phyloP scores from a whole-genome alignment of 2,329 filamentous ascomycete genomes.

The Mycosphaerella arachidis region DNA sequence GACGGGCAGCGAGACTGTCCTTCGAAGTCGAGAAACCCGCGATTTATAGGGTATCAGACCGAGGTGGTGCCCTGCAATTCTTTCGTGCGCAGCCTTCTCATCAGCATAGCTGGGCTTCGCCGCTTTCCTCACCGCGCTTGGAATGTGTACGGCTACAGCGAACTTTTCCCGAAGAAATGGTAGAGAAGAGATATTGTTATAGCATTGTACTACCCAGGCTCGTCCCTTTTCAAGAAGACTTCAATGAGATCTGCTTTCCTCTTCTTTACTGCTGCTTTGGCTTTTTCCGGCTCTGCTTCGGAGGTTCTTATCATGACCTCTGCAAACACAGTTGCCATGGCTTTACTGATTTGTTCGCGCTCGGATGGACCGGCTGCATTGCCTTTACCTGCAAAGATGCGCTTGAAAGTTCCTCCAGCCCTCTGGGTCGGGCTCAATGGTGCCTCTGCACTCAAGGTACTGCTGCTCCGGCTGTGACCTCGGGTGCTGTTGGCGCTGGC shows the following conservation, averaged over 20 bases:
- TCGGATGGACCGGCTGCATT: conserved; percentile 49
- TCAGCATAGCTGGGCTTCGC: too few relatives aligned
- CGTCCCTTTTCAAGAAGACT: conserved; percentile 56
- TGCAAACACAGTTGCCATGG: conserved; percentile 63
- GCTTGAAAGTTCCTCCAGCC: conserved; percentile 28
- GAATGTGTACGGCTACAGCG: too few relatives aligned
- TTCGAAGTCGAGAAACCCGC: too few relatives aligned
- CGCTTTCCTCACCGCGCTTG: too few relatives aligned
- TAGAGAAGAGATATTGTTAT: neutral
- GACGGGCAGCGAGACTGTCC: too few relatives aligned
- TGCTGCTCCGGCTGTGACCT: conserved; percentile 3
- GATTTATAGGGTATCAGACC: too few relatives aligned
- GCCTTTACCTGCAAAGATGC: conserved; percentile 37
- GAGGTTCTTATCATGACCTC: conserved; percentile 56
- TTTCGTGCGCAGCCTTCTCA: too few relatives aligned
- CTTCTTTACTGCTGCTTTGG: conserved; percentile 58
- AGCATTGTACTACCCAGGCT: conserved; percentile 7
- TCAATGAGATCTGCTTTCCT: conserved; percentile 64
- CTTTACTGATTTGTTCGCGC: conserved; percentile 52
- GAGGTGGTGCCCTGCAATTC: too few relatives aligned
- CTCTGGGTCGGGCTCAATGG: conserved; percentile 34
- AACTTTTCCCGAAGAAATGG: too few relatives aligned
- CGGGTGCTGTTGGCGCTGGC: neutral
- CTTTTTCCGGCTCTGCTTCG: conserved; percentile 48
- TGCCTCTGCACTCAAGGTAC: neutral